A percentile compares a stretch with the other conserved stretches of the same genome.
phyloP scores from a whole-genome alignment of 441 rosid species.

The Mallotus repandus region DNA sequence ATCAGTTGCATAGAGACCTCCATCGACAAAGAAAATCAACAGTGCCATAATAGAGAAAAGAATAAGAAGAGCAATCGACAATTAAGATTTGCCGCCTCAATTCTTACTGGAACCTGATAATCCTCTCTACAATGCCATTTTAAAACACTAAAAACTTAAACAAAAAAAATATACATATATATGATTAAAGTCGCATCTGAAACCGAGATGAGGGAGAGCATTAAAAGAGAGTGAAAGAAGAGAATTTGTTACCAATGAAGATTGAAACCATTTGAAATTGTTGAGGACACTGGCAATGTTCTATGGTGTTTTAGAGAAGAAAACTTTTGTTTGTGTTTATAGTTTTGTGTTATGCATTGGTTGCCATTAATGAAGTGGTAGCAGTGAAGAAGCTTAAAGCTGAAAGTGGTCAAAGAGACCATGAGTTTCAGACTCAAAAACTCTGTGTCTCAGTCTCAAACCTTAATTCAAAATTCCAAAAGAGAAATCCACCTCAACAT shows the following conservation, averaged over 20 bases:
- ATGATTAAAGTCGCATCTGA: not conserved
- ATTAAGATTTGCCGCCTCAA: constrained; percentile 55
- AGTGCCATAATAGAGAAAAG: constrained; percentile 62
- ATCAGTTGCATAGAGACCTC: constrained; percentile 47
- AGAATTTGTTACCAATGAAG: constrained; percentile 11
- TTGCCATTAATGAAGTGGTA: not conserved
- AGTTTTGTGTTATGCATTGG: too few relatives aligned
- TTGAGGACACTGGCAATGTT: too few relatives aligned
- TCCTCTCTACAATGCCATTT: constrained; percentile 81
- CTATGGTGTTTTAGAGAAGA: too few relatives aligned
- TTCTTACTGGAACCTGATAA: constrained; percentile 42
- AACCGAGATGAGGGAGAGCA: not conserved
- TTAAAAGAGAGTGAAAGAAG: not conserved
- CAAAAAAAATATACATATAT: not conserved
- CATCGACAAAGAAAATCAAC: constrained; percentile 64
- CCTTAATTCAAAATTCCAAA: too few relatives aligned
- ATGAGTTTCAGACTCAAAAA: too few relatives aligned
- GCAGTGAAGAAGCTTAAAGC: not conserved
- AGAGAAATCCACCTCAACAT: too few relatives aligned
- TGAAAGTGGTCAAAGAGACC: not conserved
- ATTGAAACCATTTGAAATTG: too few relatives aligned
- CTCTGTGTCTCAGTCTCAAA: too few relatives aligned
- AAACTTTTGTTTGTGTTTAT: too few relatives aligned
- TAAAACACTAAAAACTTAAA: constrained; percentile 26
- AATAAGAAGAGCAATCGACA: constrained; percentile 42